Evolutionary conservation across 179 eudicot genomes (phyloP).

Genomic region (Actinidia arguta): DNA sequence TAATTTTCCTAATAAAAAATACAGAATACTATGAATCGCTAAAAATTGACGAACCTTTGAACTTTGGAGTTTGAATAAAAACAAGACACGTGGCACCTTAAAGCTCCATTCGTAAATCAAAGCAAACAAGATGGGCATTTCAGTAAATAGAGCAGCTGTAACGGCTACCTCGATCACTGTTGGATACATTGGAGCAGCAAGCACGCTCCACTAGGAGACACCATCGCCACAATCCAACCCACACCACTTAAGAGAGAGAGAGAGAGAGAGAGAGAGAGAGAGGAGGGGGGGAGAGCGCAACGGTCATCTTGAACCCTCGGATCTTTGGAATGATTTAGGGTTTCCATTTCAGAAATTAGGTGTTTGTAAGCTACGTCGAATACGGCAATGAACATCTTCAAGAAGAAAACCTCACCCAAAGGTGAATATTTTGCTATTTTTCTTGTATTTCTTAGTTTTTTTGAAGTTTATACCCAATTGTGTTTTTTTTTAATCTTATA

Average conservation of each 20-base stretch:
- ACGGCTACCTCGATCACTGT: conserved; percentile 32
- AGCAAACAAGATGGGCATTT: not conserved
- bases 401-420: conserved; percentile 91
- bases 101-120: not conserved
- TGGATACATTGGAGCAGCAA: conserved; percentile 9
- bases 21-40: too few species aligned
- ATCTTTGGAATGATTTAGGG: not conserved
- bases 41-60: too few species aligned
- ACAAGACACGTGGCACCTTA: too few species aligned
- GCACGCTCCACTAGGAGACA: conserved; percentile 37
- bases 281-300: too few species aligned
- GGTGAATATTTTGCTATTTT: conserved; percentile 36
- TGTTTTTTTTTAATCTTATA: not conserved
- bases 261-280: conserved; percentile 3
- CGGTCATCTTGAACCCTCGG: not conserved
- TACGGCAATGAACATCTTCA: conserved; percentile 64
- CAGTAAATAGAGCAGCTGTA: conserved; percentile 5
- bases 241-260: not conserved
- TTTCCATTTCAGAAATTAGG: not conserved
- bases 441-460: not conserved
- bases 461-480: too few species aligned
- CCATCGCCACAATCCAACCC: conserved; percentile 6
- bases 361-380: not conserved
- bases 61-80: too few species aligned
- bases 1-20: too few species aligned